Percentiles rank a stretch among this genome's conserved stretches.
Evolutionary conservation across 2,329 filamentous ascomycete species (phyloP).

Genomic region (Alternaria consortialis): DNA sequence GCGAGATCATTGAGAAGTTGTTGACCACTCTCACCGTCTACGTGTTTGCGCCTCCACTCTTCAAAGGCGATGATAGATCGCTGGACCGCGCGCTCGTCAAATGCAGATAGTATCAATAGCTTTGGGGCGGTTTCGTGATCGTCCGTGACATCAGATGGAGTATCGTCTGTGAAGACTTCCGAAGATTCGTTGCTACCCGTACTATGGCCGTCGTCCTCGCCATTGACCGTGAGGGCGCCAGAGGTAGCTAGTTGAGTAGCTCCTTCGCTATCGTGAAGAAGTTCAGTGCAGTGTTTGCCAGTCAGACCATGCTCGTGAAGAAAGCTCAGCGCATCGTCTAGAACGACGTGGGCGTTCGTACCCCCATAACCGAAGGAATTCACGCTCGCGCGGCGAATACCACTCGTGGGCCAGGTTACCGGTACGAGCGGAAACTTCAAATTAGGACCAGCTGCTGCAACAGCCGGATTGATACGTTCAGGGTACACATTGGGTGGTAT

Average conservation of each 20-base stretch:
- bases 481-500: slow-evolving; percentile 21
- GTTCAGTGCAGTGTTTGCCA: slow-evolving; percentile 8
- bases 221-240: neutral
- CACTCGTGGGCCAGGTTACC: slow-evolving; percentile 21
- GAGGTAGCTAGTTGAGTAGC: neutral
- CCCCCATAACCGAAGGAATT: slow-evolving; percentile 43
- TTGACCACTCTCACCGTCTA: neutral
- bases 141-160: neutral
- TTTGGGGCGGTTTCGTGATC: neutral
- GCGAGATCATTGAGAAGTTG: slow-evolving; percentile 14
- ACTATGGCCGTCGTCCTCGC: neutral
- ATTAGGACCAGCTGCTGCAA: slow-evolving; percentile 16
- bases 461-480: slow-evolving; percentile 38
- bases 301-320: slow-evolving; percentile 2
- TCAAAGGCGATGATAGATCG: slow-evolving; percentile 1
- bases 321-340: slow-evolving; percentile 26
- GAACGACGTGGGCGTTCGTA: slow-evolving; percentile 30
- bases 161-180: neutral
- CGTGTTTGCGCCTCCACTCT: slow-evolving; percentile 9
- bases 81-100: slow-evolving; percentile 15
- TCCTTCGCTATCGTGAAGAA: neutral
- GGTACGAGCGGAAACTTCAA: slow-evolving; percentile 18
- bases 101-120: slow-evolving; percentile 13
- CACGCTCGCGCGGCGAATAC: slow-evolving; percentile 27
- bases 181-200: neutral